Percentiles rank a stretch among this genome's conserved stretches.
Evolutionary conservation across 306 rosid genomes (phyloP).

Genomic region (Quercus agrifolia): DNA sequence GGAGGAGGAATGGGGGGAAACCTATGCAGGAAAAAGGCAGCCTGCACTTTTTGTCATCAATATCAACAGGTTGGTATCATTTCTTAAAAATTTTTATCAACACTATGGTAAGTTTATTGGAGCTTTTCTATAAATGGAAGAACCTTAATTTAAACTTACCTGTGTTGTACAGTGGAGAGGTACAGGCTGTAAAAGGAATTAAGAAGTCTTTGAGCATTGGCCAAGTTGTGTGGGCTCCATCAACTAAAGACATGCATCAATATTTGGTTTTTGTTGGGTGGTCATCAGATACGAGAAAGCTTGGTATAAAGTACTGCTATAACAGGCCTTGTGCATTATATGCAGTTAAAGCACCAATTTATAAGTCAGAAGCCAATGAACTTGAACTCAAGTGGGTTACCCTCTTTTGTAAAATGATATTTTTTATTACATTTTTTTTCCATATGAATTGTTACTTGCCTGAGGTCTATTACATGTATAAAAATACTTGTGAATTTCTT

Average conservation of each 20-base stretch:
- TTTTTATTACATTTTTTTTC: background rate
- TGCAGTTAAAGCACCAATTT: constrained; percentile 42
- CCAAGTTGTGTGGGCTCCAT: constrained; percentile 89
- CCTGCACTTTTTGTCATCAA: constrained; percentile 72
- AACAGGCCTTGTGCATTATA: constrained; percentile 81
- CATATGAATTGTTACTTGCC: constrained; percentile 1
- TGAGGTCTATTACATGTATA: background rate
- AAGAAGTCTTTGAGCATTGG: constrained; percentile 72
- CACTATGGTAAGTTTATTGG: constrained; percentile 1
- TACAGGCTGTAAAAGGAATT: constrained; percentile 59
- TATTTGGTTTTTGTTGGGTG: constrained; percentile 84
- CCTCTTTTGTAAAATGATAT: constrained; percentile 11
- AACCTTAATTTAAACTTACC: constrained; percentile 9
- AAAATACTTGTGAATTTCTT: constrained; percentile 1
- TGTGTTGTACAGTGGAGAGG: constrained; percentile 59
- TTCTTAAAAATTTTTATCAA: background rate
- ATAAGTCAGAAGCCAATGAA: constrained; percentile 38
- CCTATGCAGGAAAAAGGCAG: constrained; percentile 73
- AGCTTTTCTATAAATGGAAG: background rate
- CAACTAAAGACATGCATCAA: constrained; percentile 37
- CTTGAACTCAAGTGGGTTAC: constrained; percentile 51
- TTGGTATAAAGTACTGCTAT: constrained; percentile 82
- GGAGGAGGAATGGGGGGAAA: constrained; percentile 90
- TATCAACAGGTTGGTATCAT: constrained; percentile 44
- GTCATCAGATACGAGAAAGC: constrained; percentile 66